Base-by-base conservation (phyloP, 345 rosid genomes). In the Sonneratia caseolaris region DNA sequence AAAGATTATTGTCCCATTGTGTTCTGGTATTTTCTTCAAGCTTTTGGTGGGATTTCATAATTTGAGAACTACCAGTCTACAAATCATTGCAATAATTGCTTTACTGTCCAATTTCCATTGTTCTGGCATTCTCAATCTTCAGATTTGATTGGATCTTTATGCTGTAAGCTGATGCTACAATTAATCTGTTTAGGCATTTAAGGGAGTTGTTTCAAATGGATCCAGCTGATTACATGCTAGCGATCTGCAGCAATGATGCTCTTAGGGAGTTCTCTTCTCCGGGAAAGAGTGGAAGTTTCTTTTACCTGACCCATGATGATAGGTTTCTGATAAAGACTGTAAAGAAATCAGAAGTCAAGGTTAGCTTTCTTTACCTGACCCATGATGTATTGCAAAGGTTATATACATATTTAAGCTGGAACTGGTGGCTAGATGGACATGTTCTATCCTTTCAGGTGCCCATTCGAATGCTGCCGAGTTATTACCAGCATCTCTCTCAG, bases 311-410 rank as follows among this genome's bases (percentile, higher is more conserved):
- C 12, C 98, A 94, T 80, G 98, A 94, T 75, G 98, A 91, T 74
- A 88, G 97, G 77, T 91, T 94, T 77, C 90, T 94, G 97, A 86
- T 94, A 40, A 94, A 94, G 81, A 94, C 98, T 1, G 96, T 92
- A 74, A 94, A 90, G 82, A 94, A 94, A 85, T 91, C 98, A 5
- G 98, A 94, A 89, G 97, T 90, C 86, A 94, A 94, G 97, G 98
- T 92, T 84, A 75, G 0, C 32, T 27, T 27, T 27, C 32, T 27
- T 27, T 27, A 27, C 32, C 32, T 27, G 32, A 27, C 32, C 32
- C 32, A 27, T 27, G 72, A 49, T 74, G 73, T 71, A 22, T 7
- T 18, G 40, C 64, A 68, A 71, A 55, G 38, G 32, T 65, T 24
- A 32, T 38, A 65, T 32, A 21, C 18, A 21, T 64, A 12, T 15